Evolutionary conservation across 1,139 yeast genomes (phyloP).

Genomic region (Pichia cactophila): DNA sequence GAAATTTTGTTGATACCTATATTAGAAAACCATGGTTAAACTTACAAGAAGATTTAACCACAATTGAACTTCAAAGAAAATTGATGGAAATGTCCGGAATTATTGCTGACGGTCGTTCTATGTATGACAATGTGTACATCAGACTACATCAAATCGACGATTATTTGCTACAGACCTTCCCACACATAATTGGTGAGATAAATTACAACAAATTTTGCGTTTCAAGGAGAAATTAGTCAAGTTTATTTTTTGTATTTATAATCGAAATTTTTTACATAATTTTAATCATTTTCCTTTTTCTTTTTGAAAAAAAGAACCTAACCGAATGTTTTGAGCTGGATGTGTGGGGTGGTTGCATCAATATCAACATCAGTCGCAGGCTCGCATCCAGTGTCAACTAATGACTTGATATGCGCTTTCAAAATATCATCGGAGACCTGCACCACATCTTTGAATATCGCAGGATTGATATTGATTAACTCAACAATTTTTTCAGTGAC

Average conservation of each 20-base stretch:
- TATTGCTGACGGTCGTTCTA: constrained; percentile 12
- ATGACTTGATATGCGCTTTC: constrained; percentile 33
- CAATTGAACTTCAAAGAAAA: constrained; percentile 16
- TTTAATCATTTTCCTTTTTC: neutral
- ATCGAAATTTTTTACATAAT: neutral
- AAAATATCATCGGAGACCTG: constrained; percentile 29
- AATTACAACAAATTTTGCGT: constrained; percentile 13
- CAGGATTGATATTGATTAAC: constrained; percentile 43
- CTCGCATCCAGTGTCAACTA: constrained; percentile 23
- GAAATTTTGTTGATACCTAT: constrained; percentile 2
- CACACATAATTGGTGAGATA: constrained; percentile 4
- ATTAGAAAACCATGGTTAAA: constrained; percentile 13
- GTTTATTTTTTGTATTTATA: neutral
- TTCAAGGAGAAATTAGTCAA: constrained; percentile 9
- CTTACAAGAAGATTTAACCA: constrained; percentile 14
- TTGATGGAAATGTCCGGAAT: constrained; percentile 18
- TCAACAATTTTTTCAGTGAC: constrained; percentile 45
- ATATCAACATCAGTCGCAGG: neutral
- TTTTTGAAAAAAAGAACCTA: constrained; percentile 6
- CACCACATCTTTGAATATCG: constrained; percentile 41
- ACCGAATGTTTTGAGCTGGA: constrained; percentile 24
- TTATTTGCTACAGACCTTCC: neutral
- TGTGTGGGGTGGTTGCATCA: constrained; percentile 15
- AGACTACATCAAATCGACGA: constrained; percentile 1
- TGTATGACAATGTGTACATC: constrained; percentile 12